A percentile compares a stretch with the other conserved stretches of the same genome.
phyloP scores from a whole-genome alignment of 768 basidiomycete species.

The Harrya chromipes region DNA sequence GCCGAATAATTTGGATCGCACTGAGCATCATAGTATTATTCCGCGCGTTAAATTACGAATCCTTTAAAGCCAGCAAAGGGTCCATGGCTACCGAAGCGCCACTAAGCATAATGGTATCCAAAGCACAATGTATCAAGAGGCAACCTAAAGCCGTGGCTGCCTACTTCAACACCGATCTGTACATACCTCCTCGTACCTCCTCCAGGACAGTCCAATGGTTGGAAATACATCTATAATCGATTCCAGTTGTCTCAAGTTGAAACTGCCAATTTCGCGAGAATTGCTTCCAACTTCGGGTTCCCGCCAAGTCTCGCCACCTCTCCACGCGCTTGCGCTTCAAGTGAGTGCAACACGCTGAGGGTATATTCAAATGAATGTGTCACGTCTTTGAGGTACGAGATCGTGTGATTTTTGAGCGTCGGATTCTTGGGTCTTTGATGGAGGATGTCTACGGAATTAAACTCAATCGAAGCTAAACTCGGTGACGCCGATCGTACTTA shows the following conservation, averaged over 20 bases:
- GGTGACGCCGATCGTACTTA: slow-evolving; percentile 60
- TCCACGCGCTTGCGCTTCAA: slow-evolving; percentile 63
- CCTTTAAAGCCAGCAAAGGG: neutral
- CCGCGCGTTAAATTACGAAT: neutral
- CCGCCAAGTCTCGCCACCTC: slow-evolving; percentile 80
- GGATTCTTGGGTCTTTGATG: slow-evolving; percentile 83
- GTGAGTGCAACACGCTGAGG: slow-evolving; percentile 55
- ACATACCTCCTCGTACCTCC: neutral
- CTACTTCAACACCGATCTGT: neutral
- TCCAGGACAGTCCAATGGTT: neutral
- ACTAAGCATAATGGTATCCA: neutral
- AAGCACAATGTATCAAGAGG: neutral
- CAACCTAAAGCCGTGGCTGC: neutral
- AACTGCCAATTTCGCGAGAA: slow-evolving; percentile 51
- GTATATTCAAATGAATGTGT: slow-evolving; percentile 92
- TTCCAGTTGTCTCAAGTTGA: neutral
- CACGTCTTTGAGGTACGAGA: slow-evolving; percentile 69
- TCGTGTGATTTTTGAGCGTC: slow-evolving; percentile 76
- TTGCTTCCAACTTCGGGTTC: slow-evolving; percentile 56
- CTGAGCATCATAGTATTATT: no score
- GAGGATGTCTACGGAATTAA: slow-evolving; percentile 63
- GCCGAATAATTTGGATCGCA: no score
- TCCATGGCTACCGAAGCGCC: neutral
- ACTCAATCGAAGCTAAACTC: neutral
- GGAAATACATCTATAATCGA: neutral